These are phyloP conservation scores for Thelephora ganbajun DNA, from an alignment of 768 basidiomycete genomes.

Conservation along the genomic window DNA sequence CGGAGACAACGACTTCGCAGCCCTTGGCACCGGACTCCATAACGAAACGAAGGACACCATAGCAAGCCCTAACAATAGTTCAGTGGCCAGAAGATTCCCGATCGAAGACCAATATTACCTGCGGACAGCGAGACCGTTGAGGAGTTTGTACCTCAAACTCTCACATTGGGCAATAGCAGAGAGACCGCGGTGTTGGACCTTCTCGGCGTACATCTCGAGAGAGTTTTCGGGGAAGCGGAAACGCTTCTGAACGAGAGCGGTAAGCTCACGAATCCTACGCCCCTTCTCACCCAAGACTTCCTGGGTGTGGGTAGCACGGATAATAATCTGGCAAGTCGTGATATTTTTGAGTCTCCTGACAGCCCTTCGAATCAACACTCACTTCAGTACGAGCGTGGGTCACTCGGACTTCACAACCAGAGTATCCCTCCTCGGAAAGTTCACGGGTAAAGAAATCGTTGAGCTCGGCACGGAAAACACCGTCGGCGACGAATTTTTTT, in stretches of 20 bases:
- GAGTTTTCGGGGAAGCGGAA: conserved; percentile 99
- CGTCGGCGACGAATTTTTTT: conserved; percentile 96
- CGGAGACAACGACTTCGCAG: conserved; percentile 98
- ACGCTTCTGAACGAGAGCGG: conserved; percentile 94
- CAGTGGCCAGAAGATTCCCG: neutral
- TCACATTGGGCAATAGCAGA: conserved; percentile 99
- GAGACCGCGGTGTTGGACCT: conserved; percentile 95
- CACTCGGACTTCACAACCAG: conserved; percentile 98
- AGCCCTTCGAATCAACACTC: neutral
- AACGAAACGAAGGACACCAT: conserved; percentile 99
- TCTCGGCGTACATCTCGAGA: conserved; percentile 97
- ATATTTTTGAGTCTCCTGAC: conserved; percentile 1
- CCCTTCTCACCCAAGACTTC: conserved; percentile 99
- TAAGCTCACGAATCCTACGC: conserved; percentile 97
- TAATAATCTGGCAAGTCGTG: conserved; percentile 64
- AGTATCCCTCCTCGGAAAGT: conserved; percentile 98
- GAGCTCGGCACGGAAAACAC: conserved; percentile 98
- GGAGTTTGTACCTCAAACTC: conserved; percentile 95
- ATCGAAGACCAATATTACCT: conserved; percentile 42
- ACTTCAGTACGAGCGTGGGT: conserved; percentile 98
- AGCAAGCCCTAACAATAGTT: conserved; percentile 59
- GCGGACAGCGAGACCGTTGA: conserved; percentile 97
- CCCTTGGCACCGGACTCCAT: conserved; percentile 99
- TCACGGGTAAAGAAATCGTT: conserved; percentile 98
- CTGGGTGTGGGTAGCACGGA: conserved; percentile 98